Base-by-base conservation (phyloP, 2,329 filamentous ascomycete genomes). In the Bipolaris sorokiniana region DNA sequence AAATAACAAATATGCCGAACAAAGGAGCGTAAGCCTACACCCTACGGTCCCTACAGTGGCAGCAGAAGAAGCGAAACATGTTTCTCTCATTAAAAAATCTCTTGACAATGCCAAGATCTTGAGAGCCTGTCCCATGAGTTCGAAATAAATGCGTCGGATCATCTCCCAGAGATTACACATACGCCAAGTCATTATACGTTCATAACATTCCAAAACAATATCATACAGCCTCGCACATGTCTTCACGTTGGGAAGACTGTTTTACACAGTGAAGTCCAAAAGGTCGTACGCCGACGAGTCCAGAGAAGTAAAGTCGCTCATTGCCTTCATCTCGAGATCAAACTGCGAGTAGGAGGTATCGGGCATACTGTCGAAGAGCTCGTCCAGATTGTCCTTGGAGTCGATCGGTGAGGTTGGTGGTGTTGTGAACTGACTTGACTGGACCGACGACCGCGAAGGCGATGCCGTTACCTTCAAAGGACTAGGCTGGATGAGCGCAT, bases 271-370 rank as follows among this genome's bases (percentile, higher is more conserved):
- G 49, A 76, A 76, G 60, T 76, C 71, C 58, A 76, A 62, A 38
- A 76, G 70, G 48, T 75, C 72, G 58, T 72, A 76, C 11, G 59
- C 63, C 28, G 56, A 61, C 10, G 63, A 62, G 53, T 76, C 73
- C 10, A 72, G 51, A 6, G 66, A 69, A 18, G 70, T 65, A 45
- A 73, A 75, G 11, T 75, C 73, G 45, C 65, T 64, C 68, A 76
- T 74, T 1, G 74, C 74, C 54, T 75, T 74, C 72, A 76, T 74
- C 62, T 76, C 74, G 18, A 76, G 70, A 18, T 76, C 74, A 37
- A 75, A 76, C 22, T 76, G 73, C 16, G 74, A 76, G 54, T 69
- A 74, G 5, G 68, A 64, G 44, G 56, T 67, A 34, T 76, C 72
- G 3, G 69, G 69, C 34, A 73, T 61, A 1, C 64, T 59, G 52